These are phyloP conservation scores for Calophaca sinica DNA, from an alignment of 306 rosid genomes.

Conservation along the genomic window DNA sequence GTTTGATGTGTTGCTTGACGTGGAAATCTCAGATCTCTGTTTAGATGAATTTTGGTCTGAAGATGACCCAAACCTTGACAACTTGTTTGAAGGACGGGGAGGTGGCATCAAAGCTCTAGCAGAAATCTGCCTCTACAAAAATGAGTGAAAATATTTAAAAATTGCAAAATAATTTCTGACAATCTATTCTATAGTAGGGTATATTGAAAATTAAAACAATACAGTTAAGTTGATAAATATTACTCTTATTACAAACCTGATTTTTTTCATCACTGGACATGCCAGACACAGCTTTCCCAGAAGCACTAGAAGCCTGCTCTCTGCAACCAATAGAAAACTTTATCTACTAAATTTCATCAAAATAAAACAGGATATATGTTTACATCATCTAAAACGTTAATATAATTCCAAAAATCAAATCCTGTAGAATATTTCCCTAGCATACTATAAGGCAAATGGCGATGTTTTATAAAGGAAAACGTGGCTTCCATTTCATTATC, in stretches of 20 bases:
- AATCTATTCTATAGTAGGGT: background rate
- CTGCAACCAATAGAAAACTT: slow-evolving; percentile 57
- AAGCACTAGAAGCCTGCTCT: slow-evolving; percentile 97
- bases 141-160: slow-evolving; percentile 41
- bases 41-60: slow-evolving; percentile 71
- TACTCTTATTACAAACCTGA: slow-evolving; percentile 63
- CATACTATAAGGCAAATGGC: background rate
- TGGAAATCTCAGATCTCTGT: slow-evolving; percentile 59
- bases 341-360: slow-evolving; percentile 17
- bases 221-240: slow-evolving; percentile 8
- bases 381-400: slow-evolving; percentile 16
- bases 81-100: slow-evolving; percentile 74
- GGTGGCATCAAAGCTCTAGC: slow-evolving; percentile 98
- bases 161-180: slow-evolving; percentile 14
- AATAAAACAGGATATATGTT: slow-evolving; percentile 1
- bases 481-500: slow-evolving; percentile 18
- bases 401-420: slow-evolving; percentile 16
- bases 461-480: slow-evolving; percentile 5
- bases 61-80: slow-evolving; percentile 75
- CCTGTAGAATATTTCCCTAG: background rate
- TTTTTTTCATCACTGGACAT: slow-evolving; percentile 98
- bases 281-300: slow-evolving; percentile 96
- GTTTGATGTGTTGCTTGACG: slow-evolving; percentile 76
- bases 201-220: slow-evolving; percentile 37
- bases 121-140: slow-evolving; percentile 82